Conservation (phyloP, 148 eudicot species). For the Heliamphora exappendiculata region DNA sequence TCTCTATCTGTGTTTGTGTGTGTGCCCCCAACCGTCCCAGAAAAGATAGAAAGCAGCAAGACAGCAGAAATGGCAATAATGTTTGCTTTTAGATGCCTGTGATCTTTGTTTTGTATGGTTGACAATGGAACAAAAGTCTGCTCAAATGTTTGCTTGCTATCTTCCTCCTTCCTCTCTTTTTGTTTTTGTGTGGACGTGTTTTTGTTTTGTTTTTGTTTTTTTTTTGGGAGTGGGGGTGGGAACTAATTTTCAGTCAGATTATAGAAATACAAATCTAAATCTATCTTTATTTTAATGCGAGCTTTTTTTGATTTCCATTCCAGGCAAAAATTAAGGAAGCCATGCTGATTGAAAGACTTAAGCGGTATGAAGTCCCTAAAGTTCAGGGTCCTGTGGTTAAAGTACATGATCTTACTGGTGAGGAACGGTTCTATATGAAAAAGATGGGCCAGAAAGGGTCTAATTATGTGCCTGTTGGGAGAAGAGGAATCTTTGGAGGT, state of each 20-base stretch:
- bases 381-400: slow-evolving; percentile 72
- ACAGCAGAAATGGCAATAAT: no score
- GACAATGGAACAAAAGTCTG: no score
- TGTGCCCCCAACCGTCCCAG: no score
- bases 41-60: no score
- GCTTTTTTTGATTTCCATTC: slow-evolving; percentile 8
- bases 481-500: slow-evolving; percentile 92
- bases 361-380: slow-evolving; percentile 70
- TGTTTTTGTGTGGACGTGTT: no score
- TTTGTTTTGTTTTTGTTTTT: no score
- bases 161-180: not conserved
- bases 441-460: slow-evolving; percentile 92
- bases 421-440: slow-evolving; percentile 78
- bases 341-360: slow-evolving; percentile 65
- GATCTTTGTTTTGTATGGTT: no score
- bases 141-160: not conserved
- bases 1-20: no score
- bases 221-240: no score
- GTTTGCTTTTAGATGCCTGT: no score
- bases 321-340: slow-evolving; percentile 86
- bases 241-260: no score
- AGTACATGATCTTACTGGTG: slow-evolving; percentile 70
- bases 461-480: slow-evolving; percentile 87
- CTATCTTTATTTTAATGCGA: not conserved
- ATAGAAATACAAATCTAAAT: no score